Base-by-base conservation (phyloP, 768 basidiomycete genomes). In the Cystofilobasidium macerans region DNA sequence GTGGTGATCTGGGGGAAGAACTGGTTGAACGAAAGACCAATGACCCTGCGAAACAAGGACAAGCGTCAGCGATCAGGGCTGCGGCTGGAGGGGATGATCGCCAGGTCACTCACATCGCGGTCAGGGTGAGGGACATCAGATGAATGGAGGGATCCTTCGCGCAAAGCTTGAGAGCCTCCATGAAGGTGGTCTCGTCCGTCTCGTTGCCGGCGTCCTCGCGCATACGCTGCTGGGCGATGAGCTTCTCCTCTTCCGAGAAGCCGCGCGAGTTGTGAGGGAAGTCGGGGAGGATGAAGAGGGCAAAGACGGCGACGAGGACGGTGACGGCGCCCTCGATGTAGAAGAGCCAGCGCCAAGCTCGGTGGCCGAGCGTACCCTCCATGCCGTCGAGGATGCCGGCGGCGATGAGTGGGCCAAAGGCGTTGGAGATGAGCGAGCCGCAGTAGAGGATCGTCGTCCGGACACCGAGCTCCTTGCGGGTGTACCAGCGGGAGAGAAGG, bases 361-460 rank as follows among this genome's bases (percentile, higher is more conserved):
- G 79, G 65, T 81, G 78, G 0, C 87, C 88, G 20, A 83, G 77
- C 62, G 79, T 79, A 8, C 84, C 85, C 43, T 88, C 81, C 85
- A 89, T 87, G 16, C 78, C 77, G 69, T 82, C 79, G 22, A 90
- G 80, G 61, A 90, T 86, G 1, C 82, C 85, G 35, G 86, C 86
- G 14, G 88, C 87, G 60, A 90, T 82, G 16, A 90, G 77, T 2
- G 86, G 80, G 4, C 88, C 88, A 72, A 89, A 88, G 0, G 87
- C 88, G 78, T 89, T 91, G 62, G 83, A 84, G 61, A 89, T 83
- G 33, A 89, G 78, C 71, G 81, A 83, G 24, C 88, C 88, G 68
- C 86, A 87, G 70, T 82, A 85, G 1, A 87, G 76, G 36, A 85
- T 76, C 0, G 84, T 83, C 2, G 82, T 62, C n/a, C 66, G 30